phyloP scores from a whole-genome alignment of 176 grass and related monocot species.

The Echinochloa phyllopogon region DNA sequence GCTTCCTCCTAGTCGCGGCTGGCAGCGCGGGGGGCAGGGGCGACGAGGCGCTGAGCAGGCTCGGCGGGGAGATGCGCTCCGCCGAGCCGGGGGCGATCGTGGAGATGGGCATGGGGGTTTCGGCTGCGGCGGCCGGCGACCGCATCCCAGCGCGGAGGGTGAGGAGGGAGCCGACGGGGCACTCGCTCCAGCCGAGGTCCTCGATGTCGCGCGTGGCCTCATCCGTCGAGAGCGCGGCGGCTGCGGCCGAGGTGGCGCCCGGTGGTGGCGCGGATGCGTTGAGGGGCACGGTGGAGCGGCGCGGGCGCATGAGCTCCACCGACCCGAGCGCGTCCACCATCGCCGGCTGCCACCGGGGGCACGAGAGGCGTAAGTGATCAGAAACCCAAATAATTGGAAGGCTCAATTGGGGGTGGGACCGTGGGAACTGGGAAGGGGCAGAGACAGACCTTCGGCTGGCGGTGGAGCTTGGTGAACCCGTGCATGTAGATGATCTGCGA shows the following conservation, averaged over 20 bases:
- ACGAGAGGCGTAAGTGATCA: neutral
- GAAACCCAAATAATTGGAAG: neutral
- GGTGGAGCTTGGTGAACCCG: constrained; percentile 54
- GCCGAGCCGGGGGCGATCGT: constrained; percentile 11
- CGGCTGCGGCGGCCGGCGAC: neutral
- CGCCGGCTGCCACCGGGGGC: constrained; percentile 26
- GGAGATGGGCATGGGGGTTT: constrained; percentile 31
- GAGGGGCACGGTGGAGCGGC: constrained; percentile 52
- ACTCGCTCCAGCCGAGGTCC: constrained; percentile 68
- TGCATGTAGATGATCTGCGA: constrained; percentile 73
- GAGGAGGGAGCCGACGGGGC: constrained; percentile 64
- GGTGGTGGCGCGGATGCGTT: constrained; percentile 32
- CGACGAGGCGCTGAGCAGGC: constrained; percentile 15
- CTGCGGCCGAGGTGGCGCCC: neutral
- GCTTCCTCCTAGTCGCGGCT: constrained; percentile 37
- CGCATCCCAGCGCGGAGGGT: constrained; percentile 32
- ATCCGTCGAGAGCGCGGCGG: constrained; percentile 46
- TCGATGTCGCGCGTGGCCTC: constrained; percentile 54
- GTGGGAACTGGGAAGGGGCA: no score
- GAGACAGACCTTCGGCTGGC: constrained; percentile 38
- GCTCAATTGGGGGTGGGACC: neutral
- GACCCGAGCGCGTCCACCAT: constrained; percentile 55
- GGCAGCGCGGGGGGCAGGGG: neutral
- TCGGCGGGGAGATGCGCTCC: constrained; percentile 14
- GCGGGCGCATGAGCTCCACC: constrained; percentile 60